These are phyloP conservation scores for Tetrahymena thermophila DNA, from an alignment of 73 alveolate genomes.

Conservation along the genomic window DNA sequence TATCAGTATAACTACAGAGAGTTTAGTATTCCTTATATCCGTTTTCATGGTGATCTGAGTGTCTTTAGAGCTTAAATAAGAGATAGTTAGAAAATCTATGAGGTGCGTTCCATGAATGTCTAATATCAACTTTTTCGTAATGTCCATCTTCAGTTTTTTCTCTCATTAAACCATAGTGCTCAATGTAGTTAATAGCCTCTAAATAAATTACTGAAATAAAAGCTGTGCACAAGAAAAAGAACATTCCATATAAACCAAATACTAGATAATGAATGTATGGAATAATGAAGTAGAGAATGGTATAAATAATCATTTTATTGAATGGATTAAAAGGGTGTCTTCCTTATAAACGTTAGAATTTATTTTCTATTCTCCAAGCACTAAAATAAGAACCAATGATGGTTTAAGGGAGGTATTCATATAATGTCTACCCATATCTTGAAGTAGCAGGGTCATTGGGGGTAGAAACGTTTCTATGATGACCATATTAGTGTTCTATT, in stretches of 20 bases:
- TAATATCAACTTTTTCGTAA: conserved; percentile 50
- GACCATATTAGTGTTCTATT: conserved; percentile 64
- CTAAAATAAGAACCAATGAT: not conserved
- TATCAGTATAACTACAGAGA: conserved; percentile 40
- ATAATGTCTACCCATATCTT: conserved; percentile 40
- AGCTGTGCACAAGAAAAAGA: conserved; percentile 24
- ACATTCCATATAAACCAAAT: conserved; percentile 42
- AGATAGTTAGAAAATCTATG: conserved; percentile 53
- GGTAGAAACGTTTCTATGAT: conserved; percentile 76
- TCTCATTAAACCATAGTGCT: conserved; percentile 73
- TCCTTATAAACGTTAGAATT: conserved; percentile 3
- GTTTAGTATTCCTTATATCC: conserved; percentile 66
- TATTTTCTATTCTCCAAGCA: conserved; percentile 47
- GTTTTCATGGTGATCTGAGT: conserved; percentile 78
- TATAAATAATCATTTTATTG: conserved; percentile 36
- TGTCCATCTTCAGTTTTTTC: conserved; percentile 35
- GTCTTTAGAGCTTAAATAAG: conserved; percentile 69
- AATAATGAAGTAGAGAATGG: conserved; percentile 19
- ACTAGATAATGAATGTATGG: conserved; percentile 1
- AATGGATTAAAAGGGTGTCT: not conserved
- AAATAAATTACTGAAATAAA: conserved; percentile 19
- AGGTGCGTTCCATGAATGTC: conserved; percentile 86
- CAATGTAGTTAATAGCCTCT: conserved; percentile 61
- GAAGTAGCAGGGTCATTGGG: conserved; percentile 71
- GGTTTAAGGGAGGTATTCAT: conserved; percentile 14